These are phyloP conservation scores for Penicillium nordicum DNA, from an alignment of 2,329 filamentous ascomycete species.

Conservation along the genomic window DNA sequence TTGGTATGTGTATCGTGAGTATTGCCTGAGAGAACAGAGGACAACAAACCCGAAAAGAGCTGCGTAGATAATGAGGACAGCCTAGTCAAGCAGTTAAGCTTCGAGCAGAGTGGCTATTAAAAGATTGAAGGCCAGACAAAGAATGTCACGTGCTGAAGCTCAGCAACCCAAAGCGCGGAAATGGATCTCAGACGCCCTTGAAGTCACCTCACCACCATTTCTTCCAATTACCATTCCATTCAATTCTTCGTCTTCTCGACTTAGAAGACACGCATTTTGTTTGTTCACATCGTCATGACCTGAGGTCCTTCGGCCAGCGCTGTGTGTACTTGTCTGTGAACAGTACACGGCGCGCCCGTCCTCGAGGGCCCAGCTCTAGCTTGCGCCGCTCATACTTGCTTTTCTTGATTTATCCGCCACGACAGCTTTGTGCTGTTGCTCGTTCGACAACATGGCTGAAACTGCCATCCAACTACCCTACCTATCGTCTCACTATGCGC, in stretches of 20 bases:
- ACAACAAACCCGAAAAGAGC: neutral
- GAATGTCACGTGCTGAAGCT: slow-evolving; percentile 14
- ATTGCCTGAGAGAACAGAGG: neutral
- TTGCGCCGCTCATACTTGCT: slow-evolving; percentile 6
- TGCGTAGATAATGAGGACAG: neutral
- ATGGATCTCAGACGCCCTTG: slow-evolving; percentile 12
- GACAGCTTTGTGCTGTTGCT: slow-evolving; percentile 18
- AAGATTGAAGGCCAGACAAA: slow-evolving; percentile 5
- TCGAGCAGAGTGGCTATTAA: slow-evolving; percentile 1
- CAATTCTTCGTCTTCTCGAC: neutral
- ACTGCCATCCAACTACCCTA: slow-evolving; percentile 57
- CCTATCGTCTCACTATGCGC: slow-evolving; percentile 56
- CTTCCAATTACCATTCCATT: slow-evolving; percentile 8
- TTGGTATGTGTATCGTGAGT: slow-evolving; percentile 2
- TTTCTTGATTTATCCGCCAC: slow-evolving; percentile 1
- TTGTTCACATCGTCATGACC: slow-evolving; percentile 19
- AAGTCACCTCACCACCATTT: slow-evolving; percentile 4
- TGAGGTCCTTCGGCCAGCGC: slow-evolving; percentile 15
- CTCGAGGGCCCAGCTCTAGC: slow-evolving; percentile 9
- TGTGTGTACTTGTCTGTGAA: slow-evolving; percentile 23
- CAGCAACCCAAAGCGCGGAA: slow-evolving; percentile 15
- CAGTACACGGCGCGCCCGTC: slow-evolving; percentile 18
- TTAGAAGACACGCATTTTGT: neutral
- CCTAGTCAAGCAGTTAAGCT: neutral
- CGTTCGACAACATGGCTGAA: slow-evolving; percentile 49